Conservation (phyloP, 164 flowering plant species). For the Aristolochia californica region DNA sequence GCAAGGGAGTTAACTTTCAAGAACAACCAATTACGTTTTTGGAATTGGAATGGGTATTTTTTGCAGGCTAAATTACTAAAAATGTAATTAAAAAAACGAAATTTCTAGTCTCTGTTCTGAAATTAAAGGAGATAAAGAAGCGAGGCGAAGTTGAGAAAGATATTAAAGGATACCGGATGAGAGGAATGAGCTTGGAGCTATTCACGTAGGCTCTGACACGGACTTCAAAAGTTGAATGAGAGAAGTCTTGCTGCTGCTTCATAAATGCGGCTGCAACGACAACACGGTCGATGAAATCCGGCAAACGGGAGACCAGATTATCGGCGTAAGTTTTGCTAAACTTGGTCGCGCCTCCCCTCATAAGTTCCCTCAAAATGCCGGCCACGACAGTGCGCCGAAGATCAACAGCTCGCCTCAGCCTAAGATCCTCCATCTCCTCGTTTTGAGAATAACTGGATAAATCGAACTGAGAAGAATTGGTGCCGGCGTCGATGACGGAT, state of each 20-base stretch:
- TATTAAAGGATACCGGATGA: constrained; percentile 43
- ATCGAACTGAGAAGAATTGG: constrained; percentile 17
- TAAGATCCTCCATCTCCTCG: constrained; percentile 18
- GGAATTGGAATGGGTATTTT: neutral
- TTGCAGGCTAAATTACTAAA: neutral
- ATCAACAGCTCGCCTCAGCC: constrained; percentile 57
- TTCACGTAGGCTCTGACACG: constrained; percentile 48
- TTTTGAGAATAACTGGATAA: neutral
- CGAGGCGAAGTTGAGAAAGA: neutral
- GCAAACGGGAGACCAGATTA: constrained; percentile 37
- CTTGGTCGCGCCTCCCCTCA: constrained; percentile 61
- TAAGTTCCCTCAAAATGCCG: constrained; percentile 49
- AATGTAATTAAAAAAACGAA: neutral
- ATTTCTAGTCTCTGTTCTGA: too few relatives aligned
- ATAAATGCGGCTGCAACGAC: constrained; percentile 72
- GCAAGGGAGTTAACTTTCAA: neutral
- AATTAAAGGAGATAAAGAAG: too few relatives aligned
- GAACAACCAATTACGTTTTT: neutral
- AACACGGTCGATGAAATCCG: constrained; percentile 54
- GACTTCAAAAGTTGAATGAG: constrained; percentile 40
- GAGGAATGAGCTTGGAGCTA: constrained; percentile 55
- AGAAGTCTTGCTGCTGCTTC: constrained; percentile 52
- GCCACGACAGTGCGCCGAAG: constrained; percentile 55
- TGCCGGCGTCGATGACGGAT: neutral
- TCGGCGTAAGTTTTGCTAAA: constrained; percentile 64